phyloP scores from a whole-genome alignment of 139 green algal species.

The Klebsormidium nitens region DNA sequence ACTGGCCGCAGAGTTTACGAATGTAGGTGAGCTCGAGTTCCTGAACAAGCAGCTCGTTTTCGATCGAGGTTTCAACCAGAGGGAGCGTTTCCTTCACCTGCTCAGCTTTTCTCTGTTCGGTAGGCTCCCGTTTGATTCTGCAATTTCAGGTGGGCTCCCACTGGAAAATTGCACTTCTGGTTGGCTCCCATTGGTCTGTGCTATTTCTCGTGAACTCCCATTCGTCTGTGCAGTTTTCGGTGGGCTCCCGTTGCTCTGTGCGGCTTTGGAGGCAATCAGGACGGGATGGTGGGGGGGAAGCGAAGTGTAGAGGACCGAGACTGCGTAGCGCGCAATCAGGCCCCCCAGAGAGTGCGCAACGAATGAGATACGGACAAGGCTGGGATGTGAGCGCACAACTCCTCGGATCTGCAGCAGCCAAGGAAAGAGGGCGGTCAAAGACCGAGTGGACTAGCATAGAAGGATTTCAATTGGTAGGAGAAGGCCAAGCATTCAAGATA shows the following conservation, averaged over 20 bases:
- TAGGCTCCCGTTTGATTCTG: no score
- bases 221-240: neutral
- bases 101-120: no score
- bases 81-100: no score
- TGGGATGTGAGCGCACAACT: constrained; percentile 6
- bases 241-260: neutral
- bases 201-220: neutral
- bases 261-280: neutral
- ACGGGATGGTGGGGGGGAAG: neutral
- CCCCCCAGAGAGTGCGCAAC: constrained; percentile 41
- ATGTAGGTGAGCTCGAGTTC: no score
- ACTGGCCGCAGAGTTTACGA: no score
- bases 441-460: neutral
- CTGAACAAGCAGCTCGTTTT: no score
- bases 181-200: no score
- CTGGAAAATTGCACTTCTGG: no score
- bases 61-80: no score
- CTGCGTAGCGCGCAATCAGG: constrained; percentile 39
- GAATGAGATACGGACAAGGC: constrained; percentile 27
- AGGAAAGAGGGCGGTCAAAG: neutral
- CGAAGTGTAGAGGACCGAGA: constrained; percentile 25
- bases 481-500: neutral
- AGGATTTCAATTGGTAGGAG: neutral
- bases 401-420: constrained; percentile 8
- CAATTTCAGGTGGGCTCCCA: no score